Base-by-base conservation (phyloP, 441 rosid genomes). In the Melastoma candidum region DNA sequence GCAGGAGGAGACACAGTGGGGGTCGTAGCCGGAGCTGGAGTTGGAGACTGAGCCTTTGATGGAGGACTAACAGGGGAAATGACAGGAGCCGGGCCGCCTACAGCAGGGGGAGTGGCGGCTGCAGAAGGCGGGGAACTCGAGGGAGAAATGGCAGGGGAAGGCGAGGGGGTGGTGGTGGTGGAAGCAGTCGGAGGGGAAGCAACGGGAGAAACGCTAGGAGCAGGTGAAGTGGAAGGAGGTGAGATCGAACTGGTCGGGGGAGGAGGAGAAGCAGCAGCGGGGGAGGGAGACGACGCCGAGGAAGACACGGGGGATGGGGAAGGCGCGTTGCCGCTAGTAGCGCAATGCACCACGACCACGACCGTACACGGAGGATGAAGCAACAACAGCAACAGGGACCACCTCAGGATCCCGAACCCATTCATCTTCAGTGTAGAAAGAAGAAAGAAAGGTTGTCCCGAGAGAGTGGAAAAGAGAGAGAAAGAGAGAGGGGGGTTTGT, bases 291-390 rank as follows among this genome's bases (percentile, higher is more conserved):
- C 58, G 65, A 13, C 41, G 43, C 48, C 11, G 67, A 3, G 64
- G 70, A 14, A 70, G 25, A 5, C 26, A 70, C 26, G 4, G 86
- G 88, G 10, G 84, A 66, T 11, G 70, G 77, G 0, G 76, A 65
- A 32, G 83, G 84, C 26, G 71, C 80, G 69, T 65, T 54, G 59
- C 63, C 54, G 51, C 72, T 36, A 36, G 41, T 36, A 36, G 41
- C 41, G 8, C 41, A 36, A 4, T 36, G 41, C 41, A 36, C 7
- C 8, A 36, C 8, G 41, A 36, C 8, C 8, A 36, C 52, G 12
- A 59, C 50, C 39, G 51, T 53, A 44, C 32, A 11, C 22, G 60
- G 69, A 50, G 64, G 27, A 26, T 45, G 25, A 13, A 72, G 55
- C 48, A 65, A 61, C 53, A 61, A 50, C 44, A 67, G 6, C 5